Percentiles rank a stretch among this genome's conserved stretches.
Conservation (phyloP, 768 basidiomycete species). For the Xerocomellus chrysenteron region DNA sequence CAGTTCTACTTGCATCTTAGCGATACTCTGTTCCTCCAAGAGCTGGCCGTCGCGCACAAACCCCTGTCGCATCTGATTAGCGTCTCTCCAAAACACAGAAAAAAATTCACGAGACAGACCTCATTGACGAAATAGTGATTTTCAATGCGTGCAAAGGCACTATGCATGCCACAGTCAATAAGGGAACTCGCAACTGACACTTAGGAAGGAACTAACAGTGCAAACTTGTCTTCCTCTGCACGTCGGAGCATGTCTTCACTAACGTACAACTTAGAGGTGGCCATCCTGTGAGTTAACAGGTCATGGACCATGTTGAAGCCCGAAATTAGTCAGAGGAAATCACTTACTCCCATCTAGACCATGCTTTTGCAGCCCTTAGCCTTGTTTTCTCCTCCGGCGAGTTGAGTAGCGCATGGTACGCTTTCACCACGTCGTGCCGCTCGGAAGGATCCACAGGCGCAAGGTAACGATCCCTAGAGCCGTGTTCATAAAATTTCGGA, state of each 20-base stretch:
- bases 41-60: slow-evolving; percentile 90
- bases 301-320: neutral
- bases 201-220: slow-evolving; percentile 51
- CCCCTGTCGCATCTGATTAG: slow-evolving; percentile 44
- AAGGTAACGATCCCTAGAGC: slow-evolving; percentile 75
- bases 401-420: slow-evolving; percentile 80
- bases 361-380: slow-evolving; percentile 73
- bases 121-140: slow-evolving; percentile 89
- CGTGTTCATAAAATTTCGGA: neutral
- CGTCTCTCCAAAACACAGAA: neutral
- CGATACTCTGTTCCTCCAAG: slow-evolving; percentile 77
- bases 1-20: slow-evolving; percentile 67
- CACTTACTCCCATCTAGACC: slow-evolving; percentile 89
- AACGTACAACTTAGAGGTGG: slow-evolving; percentile 70
- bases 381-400: slow-evolving; percentile 66
- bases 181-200: slow-evolving; percentile 2
- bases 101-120: slow-evolving; percentile 36
- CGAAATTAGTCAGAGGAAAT: neutral
- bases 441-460: slow-evolving; percentile 79
- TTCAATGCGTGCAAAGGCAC: slow-evolving; percentile 85
- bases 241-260: slow-evolving; percentile 66
- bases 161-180: slow-evolving; percentile 28
- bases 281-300: slow-evolving; percentile 55
- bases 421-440: slow-evolving; percentile 74
- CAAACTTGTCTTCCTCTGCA: slow-evolving; percentile 71